Conservation (phyloP, 129 eudicot species). For the Rutidosis leptorrhynchoides region DNA sequence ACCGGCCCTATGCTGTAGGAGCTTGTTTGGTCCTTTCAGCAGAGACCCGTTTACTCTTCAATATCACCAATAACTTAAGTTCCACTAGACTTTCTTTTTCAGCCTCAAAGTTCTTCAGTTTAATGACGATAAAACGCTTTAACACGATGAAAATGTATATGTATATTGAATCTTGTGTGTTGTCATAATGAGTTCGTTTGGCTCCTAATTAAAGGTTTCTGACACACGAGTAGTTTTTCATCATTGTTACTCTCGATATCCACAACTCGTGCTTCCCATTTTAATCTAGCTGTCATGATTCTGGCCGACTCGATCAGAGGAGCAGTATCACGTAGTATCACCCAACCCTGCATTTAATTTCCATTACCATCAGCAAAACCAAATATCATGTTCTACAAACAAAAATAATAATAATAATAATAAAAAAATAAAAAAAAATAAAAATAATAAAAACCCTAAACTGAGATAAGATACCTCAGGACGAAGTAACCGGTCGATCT, state of each 20-base stretch:
- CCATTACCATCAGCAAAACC: constrained; percentile 19
- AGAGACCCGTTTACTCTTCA: constrained; percentile 19
- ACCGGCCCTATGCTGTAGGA: constrained; percentile 46
- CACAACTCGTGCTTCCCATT: constrained; percentile 96
- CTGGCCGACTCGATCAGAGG: constrained; percentile 71
- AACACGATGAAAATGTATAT: constrained; percentile 42
- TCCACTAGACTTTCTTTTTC: constrained; percentile 38
- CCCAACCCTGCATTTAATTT: constrained; percentile 75
- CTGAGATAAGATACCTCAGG: constrained; percentile 66
- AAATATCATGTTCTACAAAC: not conserved
- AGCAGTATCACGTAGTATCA: constrained; percentile 62
- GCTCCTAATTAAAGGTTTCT: constrained; percentile 76
- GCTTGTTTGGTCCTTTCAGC: constrained; percentile 22
- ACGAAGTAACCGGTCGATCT: constrained; percentile 90
- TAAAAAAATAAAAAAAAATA: too few species aligned
- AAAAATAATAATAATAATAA: too few species aligned
- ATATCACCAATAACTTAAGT: constrained; percentile 27
- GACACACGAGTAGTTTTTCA: constrained; percentile 90
- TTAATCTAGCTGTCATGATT: constrained; percentile 53
- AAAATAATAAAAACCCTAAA: too few species aligned
- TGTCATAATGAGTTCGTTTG: constrained; percentile 44
- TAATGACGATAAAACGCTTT: constrained; percentile 23
- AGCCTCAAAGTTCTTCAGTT: constrained; percentile 49
- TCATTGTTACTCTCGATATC: constrained; percentile 82
- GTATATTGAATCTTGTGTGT: constrained; percentile 33